Percentiles rank a stretch among this genome's conserved stretches.
These are phyloP conservation scores for Brachypodium distachyon DNA, from an alignment of 202 grass and related monocot species.

Conservation along the genomic window DNA sequence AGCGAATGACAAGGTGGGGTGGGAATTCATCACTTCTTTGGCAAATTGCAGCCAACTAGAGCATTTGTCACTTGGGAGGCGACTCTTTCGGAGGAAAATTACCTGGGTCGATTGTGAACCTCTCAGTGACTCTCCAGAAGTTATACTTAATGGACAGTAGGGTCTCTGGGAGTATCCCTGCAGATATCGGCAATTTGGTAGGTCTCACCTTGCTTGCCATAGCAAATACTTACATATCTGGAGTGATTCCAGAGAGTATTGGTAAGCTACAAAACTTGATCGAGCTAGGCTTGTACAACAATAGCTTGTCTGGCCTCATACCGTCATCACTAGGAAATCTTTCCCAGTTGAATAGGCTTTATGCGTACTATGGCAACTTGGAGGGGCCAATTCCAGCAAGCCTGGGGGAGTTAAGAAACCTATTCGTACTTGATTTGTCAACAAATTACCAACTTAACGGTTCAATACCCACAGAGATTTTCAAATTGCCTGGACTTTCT, in stretches of 20 bases:
- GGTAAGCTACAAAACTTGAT: constrained; percentile 6
- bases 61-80: accelerated
- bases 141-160: neutral
- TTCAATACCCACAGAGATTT: constrained; percentile 8
- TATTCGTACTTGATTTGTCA: constrained; percentile 1
- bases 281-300: neutral
- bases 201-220: neutral
- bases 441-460: neutral
- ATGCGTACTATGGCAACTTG: neutral
- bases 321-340: no score
- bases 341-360: neutral
- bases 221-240: neutral
- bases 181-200: constrained; percentile 1
- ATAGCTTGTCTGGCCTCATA: no score
- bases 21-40: constrained; percentile 19
- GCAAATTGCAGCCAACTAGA: no score
- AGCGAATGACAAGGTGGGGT: neutral
- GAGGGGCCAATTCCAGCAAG: constrained; percentile 22
- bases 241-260: neutral
- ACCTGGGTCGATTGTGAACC: neutral
- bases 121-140: neutral
- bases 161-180: no score
- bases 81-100: neutral
- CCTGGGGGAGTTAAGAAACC: neutral
- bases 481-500: neutral